Evolutionary conservation across 2,329 filamentous ascomycete species (phyloP).

Genomic region (Neonectria faginata): DNA sequence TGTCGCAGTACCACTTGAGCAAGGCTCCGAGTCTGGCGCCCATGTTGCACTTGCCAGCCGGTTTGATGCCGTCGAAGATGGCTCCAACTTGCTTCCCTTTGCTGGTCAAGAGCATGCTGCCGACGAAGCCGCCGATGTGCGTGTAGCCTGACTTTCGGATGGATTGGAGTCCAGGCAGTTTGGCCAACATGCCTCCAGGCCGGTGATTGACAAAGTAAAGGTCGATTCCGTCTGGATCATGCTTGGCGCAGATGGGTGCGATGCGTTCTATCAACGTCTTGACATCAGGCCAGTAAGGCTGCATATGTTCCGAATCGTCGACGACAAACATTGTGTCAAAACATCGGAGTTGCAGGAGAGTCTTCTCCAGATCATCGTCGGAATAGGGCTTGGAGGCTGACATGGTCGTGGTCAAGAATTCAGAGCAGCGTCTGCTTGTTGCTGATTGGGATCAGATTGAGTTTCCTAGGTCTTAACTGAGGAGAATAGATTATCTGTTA

Average conservation of each 20-base stretch:
- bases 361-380: neutral
- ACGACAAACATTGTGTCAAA: constrained; percentile 30
- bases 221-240: constrained; percentile 30
- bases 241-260: constrained; percentile 28
- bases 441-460: too few relatives aligned
- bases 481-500: too few relatives aligned
- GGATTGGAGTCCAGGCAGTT: constrained; percentile 21
- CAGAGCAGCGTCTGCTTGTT: too few relatives aligned
- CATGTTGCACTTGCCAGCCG: constrained; percentile 29
- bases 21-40: constrained; percentile 24
- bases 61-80: constrained; percentile 26
- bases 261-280: constrained; percentile 22
- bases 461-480: too few relatives aligned
- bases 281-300: constrained; percentile 26
- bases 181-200: constrained; percentile 25
- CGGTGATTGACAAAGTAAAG: constrained; percentile 32
- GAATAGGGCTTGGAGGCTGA: neutral
- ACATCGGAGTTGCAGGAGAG: constrained; percentile 19
- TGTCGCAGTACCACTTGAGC: constrained; percentile 31
- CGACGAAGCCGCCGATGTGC: constrained; percentile 27
- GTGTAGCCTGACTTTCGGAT: constrained; percentile 30
- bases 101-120: constrained; percentile 22
- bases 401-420: neutral
- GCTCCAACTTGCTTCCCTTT: constrained; percentile 26
- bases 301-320: constrained; percentile 29